Percentiles rank a stretch among this genome's conserved stretches.
phyloP scores from a whole-genome alignment of 345 rosid genomes.

The Moricandia moricandioides region DNA sequence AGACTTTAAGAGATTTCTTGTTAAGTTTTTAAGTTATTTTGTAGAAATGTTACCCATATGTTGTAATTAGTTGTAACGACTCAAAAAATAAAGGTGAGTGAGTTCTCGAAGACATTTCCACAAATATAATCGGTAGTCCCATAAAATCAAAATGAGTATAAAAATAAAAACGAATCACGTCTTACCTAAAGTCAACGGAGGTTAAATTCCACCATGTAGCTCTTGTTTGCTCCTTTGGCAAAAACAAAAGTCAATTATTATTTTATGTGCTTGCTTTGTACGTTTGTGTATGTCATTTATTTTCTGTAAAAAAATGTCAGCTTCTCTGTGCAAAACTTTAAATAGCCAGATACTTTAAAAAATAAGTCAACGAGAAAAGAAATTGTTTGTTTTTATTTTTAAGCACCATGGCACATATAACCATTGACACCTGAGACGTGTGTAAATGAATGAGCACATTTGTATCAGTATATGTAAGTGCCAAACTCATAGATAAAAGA shows the following conservation, averaged over 20 bases:
- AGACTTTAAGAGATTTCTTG: not conserved
- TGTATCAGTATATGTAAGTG: not conserved
- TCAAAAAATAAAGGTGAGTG: not conserved
- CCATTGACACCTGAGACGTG: not conserved
- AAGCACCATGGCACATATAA: not conserved
- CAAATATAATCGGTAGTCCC: not conserved
- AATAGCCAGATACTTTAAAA: not conserved
- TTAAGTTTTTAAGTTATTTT: not conserved
- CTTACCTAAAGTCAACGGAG: conserved; percentile 29
- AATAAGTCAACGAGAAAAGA: not conserved
- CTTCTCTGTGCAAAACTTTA: not conserved
- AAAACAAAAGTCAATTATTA: conserved; percentile 34
- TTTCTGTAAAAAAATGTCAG: not conserved
- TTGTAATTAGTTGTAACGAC: not conserved
- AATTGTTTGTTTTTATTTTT: not conserved
- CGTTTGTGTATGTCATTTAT: conserved; percentile 5
- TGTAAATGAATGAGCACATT: conserved; percentile 7
- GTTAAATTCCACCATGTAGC: conserved; percentile 31
- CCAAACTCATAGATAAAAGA: too few species aligned
- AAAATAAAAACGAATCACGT: not conserved
- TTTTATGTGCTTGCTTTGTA: conserved; percentile 16
- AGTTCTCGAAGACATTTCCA: not conserved
- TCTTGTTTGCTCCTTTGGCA: conserved; percentile 27
- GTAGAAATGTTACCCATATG: not conserved
- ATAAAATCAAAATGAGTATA: not conserved